Base-by-base conservation (phyloP, 176 grass and related monocot species). In the Triticum timopheevii region DNA sequence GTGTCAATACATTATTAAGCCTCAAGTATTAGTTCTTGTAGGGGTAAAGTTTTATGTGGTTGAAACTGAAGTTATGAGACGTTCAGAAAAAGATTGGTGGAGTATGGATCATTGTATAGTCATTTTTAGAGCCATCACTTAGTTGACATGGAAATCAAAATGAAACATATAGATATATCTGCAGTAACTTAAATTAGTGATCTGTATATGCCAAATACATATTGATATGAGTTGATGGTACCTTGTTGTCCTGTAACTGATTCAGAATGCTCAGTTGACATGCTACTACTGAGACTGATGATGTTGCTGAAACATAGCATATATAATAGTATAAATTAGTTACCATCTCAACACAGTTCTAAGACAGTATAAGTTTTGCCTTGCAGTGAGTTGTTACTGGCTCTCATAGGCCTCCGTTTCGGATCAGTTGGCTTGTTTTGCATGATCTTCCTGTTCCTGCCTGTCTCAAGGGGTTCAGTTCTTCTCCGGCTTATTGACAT, bases 401-500 rank as follows among this genome's bases (percentile, higher is more conserved):
- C 85, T 50, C 2, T 85, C 45, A 90, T 87, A 5, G 97, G 97
- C 10, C 34, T 83, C 82, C 93, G 82, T 19, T 88, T 96, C 8
- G 97, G 94, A 13, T 88, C 61, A 12, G 79, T 98, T 50, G 97
- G 97, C 13, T 44, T 94, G 73, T 98, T 98, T 77, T 96, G 93
- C 79, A 92, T 96, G 90, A 13, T 86, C 77, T 98, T 98, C 89
- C 66, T 98, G 23, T 98, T 98, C 81, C 88, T 98, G 34, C 97
- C 97, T 42, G 87, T 98, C 22, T 82, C 94, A 0, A 91, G 97
- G 79, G 97, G 97, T 64, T 98, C 97, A 23, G 91, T 96, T 93
- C 93, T 98, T 88, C 92, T 98, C 65, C 93, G 97, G 34, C 83
- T 98, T 76, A 91, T 98, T 8, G 96, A 98, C 49, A 96, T 96